Base-by-base conservation (phyloP, 495 filamentous ascomycete species). In the Tuber borchii region DNA sequence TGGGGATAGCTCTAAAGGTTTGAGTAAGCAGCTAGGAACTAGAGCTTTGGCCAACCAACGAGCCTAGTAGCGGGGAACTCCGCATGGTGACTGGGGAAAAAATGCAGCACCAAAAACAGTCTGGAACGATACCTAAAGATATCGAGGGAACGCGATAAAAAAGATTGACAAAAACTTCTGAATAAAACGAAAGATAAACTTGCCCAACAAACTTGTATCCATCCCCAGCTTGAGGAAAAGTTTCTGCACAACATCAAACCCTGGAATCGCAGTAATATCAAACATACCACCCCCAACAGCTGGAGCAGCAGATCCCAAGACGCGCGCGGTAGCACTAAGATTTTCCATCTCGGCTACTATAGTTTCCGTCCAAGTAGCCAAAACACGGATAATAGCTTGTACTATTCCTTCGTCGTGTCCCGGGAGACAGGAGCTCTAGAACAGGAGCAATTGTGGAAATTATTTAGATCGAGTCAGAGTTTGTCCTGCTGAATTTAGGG, bases 221-320 rank as follows among this genome's bases (percentile, higher is more conserved):
- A 82, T 74, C 31, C 81, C 81, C 42, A 82, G 61, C 48, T 70
- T 80, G 26, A 82, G 73, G 71, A 82, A 75, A 42, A 82, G 65
- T 44, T 75, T 82, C 71, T 82, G 81, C 43, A 82, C 75, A 20
- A 82, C 68, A 73, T 82, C 80, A 51, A 82, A 82, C 26, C 81
- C 81, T 10, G 81, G 81, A 40, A 82, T 80, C 19, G 80, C 76
- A 39, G 79, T 77, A 40, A 82, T 82, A 69, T 82, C 80, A 69
- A 82, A 82, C 70, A 79, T 61, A 45, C 80, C 77, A n/a, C 76
- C 77, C 2, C 78, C 76, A 26, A 74, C 48, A 68, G 69, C 48
- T 34, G 78, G 78, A 45, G 78, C 42, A 16, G 76, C 77, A 20
- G 61, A 65, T 26, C 78, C 78, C 45, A 79, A 70, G 56, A 79